Percentiles rank a stretch among this genome's conserved stretches.
Conservation (phyloP, 2,329 filamentous ascomycete genomes). For the Xylaria sp. region DNA sequence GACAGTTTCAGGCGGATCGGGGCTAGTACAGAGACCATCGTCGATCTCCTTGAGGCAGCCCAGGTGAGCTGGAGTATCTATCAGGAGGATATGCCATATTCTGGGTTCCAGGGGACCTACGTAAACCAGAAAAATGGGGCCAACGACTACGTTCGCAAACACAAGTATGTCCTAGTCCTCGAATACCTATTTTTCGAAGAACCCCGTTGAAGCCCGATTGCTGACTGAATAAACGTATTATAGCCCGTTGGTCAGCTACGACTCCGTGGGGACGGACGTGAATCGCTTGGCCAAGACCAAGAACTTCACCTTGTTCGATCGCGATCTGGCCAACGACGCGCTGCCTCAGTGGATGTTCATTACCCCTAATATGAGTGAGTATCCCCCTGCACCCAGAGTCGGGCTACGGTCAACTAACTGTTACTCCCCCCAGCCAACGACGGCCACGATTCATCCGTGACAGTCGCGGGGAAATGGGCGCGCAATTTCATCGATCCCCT, state of each 20-base stretch:
- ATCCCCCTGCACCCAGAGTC: not conserved
- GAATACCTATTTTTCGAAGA: too few species aligned
- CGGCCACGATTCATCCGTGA: slow-evolving; percentile 46
- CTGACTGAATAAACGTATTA: too few species aligned
- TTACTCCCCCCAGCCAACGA: slow-evolving; percentile 38
- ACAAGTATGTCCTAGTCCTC: too few species aligned
- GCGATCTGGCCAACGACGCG: slow-evolving; percentile 41
- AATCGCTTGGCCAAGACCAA: slow-evolving; percentile 48
- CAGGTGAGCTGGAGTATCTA: slow-evolving; percentile 63
- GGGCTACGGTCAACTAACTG: slow-evolving; percentile 4
- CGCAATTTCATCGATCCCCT: slow-evolving; percentile 45
- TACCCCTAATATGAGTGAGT: slow-evolving; percentile 58
- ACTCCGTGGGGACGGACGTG: slow-evolving; percentile 45
- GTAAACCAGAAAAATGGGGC: slow-evolving; percentile 64
- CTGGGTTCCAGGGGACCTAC: slow-evolving; percentile 60
- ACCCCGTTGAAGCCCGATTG: too few species aligned
- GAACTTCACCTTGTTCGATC: slow-evolving; percentile 48
- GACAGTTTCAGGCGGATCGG: slow-evolving; percentile 61
- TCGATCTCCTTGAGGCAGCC: slow-evolving; percentile 60
- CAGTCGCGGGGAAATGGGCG: slow-evolving; percentile 46
- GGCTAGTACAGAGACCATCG: slow-evolving; percentile 57
- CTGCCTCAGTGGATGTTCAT: slow-evolving; percentile 54
- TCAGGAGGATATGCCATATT: slow-evolving; percentile 64
- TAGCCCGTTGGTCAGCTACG: slow-evolving; percentile 49
- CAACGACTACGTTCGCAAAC: slow-evolving; percentile 73